Evolutionary conservation across 2,329 filamentous ascomycete species (phyloP).

Genomic region (Xylariaceae sp.): DNA sequence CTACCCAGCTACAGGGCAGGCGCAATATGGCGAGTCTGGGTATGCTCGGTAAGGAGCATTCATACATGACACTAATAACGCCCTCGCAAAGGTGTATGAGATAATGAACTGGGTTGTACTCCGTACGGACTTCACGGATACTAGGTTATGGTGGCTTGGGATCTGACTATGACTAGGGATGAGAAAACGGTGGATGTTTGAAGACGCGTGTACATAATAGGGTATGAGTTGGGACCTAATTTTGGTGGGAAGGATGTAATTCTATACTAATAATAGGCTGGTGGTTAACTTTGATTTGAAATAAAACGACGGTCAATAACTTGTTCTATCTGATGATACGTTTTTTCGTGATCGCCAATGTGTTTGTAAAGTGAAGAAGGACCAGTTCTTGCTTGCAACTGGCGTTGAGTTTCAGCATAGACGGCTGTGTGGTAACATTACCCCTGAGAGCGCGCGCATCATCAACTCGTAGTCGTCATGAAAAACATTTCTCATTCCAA

Average conservation of each 20-base stretch:
- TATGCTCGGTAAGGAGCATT: slow-evolving; percentile 6
- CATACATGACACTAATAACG: background rate
- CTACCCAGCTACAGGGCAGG: slow-evolving; percentile 15
- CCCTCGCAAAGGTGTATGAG: background rate
- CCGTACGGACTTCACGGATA: background rate
- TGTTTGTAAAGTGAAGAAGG: no score
- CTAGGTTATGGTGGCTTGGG: background rate
- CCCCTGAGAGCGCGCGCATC: no score
- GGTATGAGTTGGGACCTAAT: background rate
- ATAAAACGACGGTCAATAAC: background rate
- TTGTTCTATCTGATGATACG: no score
- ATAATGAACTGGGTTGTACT: background rate
- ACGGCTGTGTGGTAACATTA: no score
- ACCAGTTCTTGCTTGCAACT: no score
- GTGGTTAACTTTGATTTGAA: background rate
- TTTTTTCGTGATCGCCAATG: no score
- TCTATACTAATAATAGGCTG: background rate
- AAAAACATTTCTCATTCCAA: background rate
- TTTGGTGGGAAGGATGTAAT: background rate
- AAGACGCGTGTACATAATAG: background rate
- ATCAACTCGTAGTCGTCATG: no score
- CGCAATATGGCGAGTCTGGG: slow-evolving; percentile 21
- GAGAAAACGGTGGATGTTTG: background rate
- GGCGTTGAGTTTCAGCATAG: no score
- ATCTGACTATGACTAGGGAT: background rate